Base-by-base conservation (phyloP, 2,329 filamentous ascomycete species). In the Seiridium unicorne region DNA sequence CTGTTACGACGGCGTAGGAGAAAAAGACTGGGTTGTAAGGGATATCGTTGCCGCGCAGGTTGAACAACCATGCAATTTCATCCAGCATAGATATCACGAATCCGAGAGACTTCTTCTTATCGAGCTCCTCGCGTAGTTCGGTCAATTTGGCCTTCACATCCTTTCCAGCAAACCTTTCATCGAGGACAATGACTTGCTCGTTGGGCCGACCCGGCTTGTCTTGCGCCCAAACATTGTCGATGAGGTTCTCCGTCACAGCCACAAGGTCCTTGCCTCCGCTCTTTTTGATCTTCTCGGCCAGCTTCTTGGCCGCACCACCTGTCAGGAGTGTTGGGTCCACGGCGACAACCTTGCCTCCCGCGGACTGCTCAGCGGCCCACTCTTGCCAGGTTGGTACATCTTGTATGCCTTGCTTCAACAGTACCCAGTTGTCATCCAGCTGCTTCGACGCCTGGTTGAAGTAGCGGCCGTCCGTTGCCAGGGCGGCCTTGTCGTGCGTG, bases 11-110 rank as follows among this genome's bases (percentile, higher is more conserved):
- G 49, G 94, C 94, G 70, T 98, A 99, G 13, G 94, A 95, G 77
- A 98, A 98, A 81, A 99, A 98, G 55, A 99, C 95, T 0, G 95
- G 95, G 72, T 99, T 99, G 79, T 95, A 99, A 0, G 93, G 92
- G 65, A 99, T 98, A 72, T 98, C 95, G 73, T 84, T 95, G 68
- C 95, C 95, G 67, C 95, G 88, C 54, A 99, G 79, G 76, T 99
- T 99, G 80, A 97, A 97, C n/a, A 99, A 83, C 95, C 95, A 99
- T 9, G 95, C 95, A 68, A 97, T 87, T 76, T 99, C 95, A 70
- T 99, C 95, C 48, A 99, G 85, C 88, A 96, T 93, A 5, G 93
- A 97, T 51, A 98, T 86, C 54, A 98, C 87, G 67, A 98, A 92
- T 1, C 92, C 94, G 18, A 89, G 84, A 5, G 88, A 89, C 72